A percentile compares a stretch with the other conserved stretches of the same genome.
Evolutionary conservation across 2,329 filamentous ascomycete genomes (phyloP).

Genomic region (Nigrospora sphaerica): DNA sequence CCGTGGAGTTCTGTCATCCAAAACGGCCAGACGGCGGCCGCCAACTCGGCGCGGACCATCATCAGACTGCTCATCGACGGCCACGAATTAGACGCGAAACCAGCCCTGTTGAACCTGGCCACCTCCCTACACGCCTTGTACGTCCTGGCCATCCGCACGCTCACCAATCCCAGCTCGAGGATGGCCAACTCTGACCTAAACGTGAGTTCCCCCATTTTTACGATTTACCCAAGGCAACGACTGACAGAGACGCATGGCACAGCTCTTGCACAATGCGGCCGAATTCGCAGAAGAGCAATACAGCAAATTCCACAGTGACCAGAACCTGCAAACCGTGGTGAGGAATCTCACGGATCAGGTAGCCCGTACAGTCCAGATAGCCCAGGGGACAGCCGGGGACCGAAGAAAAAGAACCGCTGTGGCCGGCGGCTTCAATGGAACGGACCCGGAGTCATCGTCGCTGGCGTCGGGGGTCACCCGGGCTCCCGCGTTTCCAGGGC

Average conservation of each 20-base stretch:
- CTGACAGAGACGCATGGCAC: neutral
- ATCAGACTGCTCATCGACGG: constrained; percentile 5
- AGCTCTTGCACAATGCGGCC: constrained; percentile 5
- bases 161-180: constrained; percentile 3
- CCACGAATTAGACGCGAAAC: constrained; percentile 1
- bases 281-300: constrained; percentile 4
- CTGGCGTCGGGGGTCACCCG: neutral
- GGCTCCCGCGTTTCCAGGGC: no score
- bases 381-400: neutral
- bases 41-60: constrained; percentile 2
- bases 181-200: constrained; percentile 5
- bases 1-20: constrained; percentile 4
- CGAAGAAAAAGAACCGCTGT: neutral
- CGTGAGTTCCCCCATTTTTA: neutral
- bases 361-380: neutral
- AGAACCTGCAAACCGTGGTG: constrained; percentile 1
- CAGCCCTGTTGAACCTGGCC: neutral
- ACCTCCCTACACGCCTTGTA: constrained; percentile 4
- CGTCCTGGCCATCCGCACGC: constrained; percentile 1
- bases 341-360: neutral
- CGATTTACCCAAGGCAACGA: neutral
- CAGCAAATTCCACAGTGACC: neutral
- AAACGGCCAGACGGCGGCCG: constrained; percentile 1
- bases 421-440: no score
- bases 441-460: neutral